phyloP scores from a whole-genome alignment of 768 basidiomycete species.

The Auricularia heimuer region DNA sequence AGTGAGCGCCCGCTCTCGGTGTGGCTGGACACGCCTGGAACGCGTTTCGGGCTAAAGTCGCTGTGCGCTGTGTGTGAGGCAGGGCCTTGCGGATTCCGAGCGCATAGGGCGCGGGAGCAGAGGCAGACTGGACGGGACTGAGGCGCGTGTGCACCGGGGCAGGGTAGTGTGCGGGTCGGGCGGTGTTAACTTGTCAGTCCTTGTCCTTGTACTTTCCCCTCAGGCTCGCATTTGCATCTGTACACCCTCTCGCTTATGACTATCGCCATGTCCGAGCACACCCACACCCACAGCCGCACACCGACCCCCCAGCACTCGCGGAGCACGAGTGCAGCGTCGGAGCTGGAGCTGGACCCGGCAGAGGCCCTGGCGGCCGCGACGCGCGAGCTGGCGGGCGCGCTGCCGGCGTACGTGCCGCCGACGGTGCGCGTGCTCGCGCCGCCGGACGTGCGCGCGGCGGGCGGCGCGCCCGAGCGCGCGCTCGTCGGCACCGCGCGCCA shows the following conservation, averaged over 20 bases:
- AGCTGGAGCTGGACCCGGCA: background rate
- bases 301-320: background rate
- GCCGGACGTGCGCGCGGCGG: background rate
- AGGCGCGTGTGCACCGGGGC: no score
- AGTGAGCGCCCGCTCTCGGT: no score
- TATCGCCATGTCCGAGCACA: background rate
- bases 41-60: no score
- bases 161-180: no score
- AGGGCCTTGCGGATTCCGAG: no score
- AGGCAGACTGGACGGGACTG: no score
- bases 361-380: background rate
- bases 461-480: background rate
- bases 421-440: background rate
- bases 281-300: background rate
- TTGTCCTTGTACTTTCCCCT: no score
- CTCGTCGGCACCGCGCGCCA: background rate
- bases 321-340: background rate
- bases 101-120: no score
- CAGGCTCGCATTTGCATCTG: background rate
- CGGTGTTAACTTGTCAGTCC: no score
- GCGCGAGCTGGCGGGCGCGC: background rate
- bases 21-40: no score
- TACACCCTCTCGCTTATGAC: background rate
- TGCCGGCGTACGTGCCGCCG: background rate
- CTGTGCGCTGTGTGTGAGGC: no score